Conservation (phyloP, 176 grass and related monocot genomes). For the Dactylis glomerata region DNA sequence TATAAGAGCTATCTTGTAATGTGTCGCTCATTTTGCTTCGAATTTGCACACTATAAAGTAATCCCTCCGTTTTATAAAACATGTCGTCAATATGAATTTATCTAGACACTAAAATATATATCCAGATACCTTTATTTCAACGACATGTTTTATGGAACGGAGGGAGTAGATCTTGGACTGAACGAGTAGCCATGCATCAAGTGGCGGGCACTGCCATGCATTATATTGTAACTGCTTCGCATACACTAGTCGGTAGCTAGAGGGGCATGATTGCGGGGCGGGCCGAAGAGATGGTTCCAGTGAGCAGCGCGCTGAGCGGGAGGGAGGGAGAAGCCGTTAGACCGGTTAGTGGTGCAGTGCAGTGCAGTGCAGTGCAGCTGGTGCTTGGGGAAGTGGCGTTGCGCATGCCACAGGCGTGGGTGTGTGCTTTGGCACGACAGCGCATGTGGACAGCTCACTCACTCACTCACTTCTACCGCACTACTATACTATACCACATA, state of each 20-base stretch:
- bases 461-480: constrained; percentile 23
- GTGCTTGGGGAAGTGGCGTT: neutral
- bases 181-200: neutral
- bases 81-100: no score
- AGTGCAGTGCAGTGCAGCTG: neutral
- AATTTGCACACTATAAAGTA: no score
- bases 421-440: constrained; percentile 20
- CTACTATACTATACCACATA: neutral
- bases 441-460: constrained; percentile 44
- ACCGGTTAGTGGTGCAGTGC: neutral
- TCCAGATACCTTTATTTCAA: no score
- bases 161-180: no score
- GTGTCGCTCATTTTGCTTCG: no score
- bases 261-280: neutral
- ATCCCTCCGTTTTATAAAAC: no score
- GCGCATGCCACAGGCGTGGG: constrained; percentile 30
- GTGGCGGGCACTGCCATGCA: neutral
- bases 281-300: neutral
- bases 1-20: no score
- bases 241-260: neutral
- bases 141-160: no score
- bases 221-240: neutral
- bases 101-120: no score
- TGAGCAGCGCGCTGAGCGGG: neutral
- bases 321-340: neutral